Conservation (phyloP, 306 rosid genomes). For the Corylus avellana region DNA sequence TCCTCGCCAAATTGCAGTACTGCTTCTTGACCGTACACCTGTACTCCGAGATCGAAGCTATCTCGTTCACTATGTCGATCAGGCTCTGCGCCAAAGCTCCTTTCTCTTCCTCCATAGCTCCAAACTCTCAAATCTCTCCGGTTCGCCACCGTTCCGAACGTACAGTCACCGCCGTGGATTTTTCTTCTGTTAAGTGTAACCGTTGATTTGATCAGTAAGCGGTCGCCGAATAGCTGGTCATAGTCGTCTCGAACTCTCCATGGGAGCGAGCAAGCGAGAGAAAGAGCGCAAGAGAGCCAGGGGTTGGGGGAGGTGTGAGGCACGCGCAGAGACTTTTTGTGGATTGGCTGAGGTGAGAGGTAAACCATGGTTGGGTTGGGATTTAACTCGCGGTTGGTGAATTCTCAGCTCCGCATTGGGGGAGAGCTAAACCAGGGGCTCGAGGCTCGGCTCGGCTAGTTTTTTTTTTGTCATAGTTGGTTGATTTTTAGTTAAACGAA, state of each 20-base stretch:
- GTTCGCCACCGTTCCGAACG: constrained; percentile 27
- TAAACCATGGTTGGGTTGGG: constrained; percentile 37
- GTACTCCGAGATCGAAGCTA: constrained; percentile 79
- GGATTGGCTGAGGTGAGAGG: constrained; percentile 41
- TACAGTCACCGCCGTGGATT: not conserved
- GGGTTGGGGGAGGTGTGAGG: not conserved
- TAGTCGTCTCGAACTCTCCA: constrained; percentile 28
- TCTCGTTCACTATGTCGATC: constrained; percentile 68
- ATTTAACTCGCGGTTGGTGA: constrained; percentile 9
- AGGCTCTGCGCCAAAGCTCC: constrained; percentile 42
- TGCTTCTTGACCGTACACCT: constrained; percentile 79
- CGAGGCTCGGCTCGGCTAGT: not conserved
- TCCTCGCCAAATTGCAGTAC: constrained; percentile 80
- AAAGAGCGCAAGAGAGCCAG: not conserved
- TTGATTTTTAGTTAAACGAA: constrained; percentile 38
- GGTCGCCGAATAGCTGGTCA: constrained; percentile 19
- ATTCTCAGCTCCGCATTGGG: not conserved
- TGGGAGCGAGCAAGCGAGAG: constrained; percentile 11
- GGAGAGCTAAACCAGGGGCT: not conserved
- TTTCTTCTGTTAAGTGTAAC: not conserved
- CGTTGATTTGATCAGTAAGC: not conserved
- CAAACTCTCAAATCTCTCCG: constrained; percentile 27
- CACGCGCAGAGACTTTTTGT: constrained; percentile 25
- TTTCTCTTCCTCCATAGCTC: constrained; percentile 71
- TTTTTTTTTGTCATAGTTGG: not conserved